Base-by-base conservation (phyloP, 129 eudicot species). In the Pulicaria dysenterica region DNA sequence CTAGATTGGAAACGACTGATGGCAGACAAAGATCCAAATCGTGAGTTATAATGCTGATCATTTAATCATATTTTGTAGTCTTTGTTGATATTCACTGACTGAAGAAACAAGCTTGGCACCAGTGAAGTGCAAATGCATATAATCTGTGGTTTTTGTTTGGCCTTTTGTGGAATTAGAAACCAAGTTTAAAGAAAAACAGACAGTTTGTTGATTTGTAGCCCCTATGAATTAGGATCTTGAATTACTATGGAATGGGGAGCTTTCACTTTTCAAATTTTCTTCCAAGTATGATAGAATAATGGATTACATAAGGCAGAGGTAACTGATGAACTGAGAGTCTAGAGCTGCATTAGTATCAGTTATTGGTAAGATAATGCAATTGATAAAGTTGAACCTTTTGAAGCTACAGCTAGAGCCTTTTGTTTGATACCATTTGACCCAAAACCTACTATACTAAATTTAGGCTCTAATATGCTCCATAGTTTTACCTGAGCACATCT, bases 1-100 rank as follows among this genome's bases (percentile, higher is more conserved):
- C 47, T 91, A 77, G 95, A 91, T 81, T 87, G 97, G 97, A 91
- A 88, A 73, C 74, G 60, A 34, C 15, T 87, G 31, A 79, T 91
- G 87, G 81, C 87, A 0, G 89, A 77, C 9, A 59, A 83, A 58
- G 91, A 87, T 79, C 86, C 79, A 5, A 83, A 75, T 70, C 39
- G 97, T 90, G 81, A 87, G 94, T 81, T 13, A 34, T 31, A 56
- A 19, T 65, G 19, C 46, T 60, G 66, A 41, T 17, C 12, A 16
- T 53, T 53, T 53, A 40, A 24, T 42, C 17, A 12, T 50, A 2
- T 40, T 50, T 54, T 75, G 8, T 51, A 8, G 64, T 51, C 3
- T 73, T 75, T 45, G 38, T 67, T 65, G 66, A 65, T 74, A 19
- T 51, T 54, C 5, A 4, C 13, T 38, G 71, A 46, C 7, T 74